Evolutionary conservation across 306 rosid genomes (phyloP).

Genomic region (Gastrolobium bilobum): DNA sequence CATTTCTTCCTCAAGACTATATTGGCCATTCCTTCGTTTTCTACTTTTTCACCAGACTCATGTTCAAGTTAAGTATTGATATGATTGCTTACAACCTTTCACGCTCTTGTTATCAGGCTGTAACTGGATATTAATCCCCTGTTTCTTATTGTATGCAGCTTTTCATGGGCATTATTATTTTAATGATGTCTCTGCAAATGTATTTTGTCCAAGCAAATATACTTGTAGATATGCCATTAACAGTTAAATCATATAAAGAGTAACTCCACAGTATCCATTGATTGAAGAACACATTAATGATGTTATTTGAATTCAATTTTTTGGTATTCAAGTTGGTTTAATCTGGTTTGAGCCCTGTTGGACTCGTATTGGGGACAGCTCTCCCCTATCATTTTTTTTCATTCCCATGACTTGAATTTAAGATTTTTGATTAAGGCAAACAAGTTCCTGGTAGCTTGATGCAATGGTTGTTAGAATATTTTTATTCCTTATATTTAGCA

Average conservation of each 20-base stretch:
- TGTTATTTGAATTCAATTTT: slow-evolving; percentile 39
- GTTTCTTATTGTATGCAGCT: slow-evolving; percentile 57
- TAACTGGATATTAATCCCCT: slow-evolving; percentile 2
- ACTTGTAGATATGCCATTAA: slow-evolving; percentile 62
- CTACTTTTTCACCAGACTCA: background rate
- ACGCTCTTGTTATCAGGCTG: background rate
- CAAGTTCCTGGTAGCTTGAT: no score
- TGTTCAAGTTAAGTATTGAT: background rate
- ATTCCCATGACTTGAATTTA: no score
- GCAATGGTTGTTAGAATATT: no score
- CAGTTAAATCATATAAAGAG: slow-evolving; percentile 62
- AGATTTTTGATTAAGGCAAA: no score
- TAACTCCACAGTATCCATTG: slow-evolving; percentile 51
- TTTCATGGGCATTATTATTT: slow-evolving; percentile 68
- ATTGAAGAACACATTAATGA: slow-evolving; percentile 62
- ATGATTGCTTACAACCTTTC: background rate
- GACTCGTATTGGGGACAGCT: no score
- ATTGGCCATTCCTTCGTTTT: slow-evolving; percentile 3
- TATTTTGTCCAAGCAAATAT: slow-evolving; percentile 64
- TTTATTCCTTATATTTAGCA: no score
- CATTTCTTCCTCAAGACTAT: background rate
- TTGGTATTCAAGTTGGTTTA: slow-evolving; percentile 1
- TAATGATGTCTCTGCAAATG: slow-evolving; percentile 80
- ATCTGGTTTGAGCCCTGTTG: no score
- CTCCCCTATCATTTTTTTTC: no score